These are phyloP conservation scores for Lizonia empirigonia DNA, from an alignment of 2,329 filamentous ascomycete species.

Conservation along the genomic window DNA sequence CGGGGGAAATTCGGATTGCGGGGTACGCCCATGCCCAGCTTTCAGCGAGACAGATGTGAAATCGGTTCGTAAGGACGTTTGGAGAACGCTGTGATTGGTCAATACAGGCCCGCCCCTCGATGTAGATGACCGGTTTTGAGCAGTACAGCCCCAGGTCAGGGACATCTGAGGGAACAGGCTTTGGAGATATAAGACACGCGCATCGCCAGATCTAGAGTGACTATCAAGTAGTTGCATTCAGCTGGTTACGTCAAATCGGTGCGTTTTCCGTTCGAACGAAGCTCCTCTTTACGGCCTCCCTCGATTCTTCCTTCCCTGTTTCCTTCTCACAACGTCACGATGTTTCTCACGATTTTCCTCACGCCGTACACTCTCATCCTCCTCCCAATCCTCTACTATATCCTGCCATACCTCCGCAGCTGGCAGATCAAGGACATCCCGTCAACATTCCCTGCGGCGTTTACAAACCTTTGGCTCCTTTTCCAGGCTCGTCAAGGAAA, in stretches of 20 bases:
- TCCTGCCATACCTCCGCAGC: constrained; percentile 66
- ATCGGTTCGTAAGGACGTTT: constrained; percentile 23
- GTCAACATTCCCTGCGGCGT: constrained; percentile 67
- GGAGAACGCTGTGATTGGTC: constrained; percentile 21
- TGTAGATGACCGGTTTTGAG: neutral
- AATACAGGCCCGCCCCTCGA: constrained; percentile 7
- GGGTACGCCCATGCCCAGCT: constrained; percentile 21
- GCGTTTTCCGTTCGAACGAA: constrained; percentile 6
- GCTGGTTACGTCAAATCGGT: constrained; percentile 10
- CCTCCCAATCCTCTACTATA: constrained; percentile 59
- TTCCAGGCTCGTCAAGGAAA: constrained; percentile 65
- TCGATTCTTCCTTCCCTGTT: constrained; percentile 1
- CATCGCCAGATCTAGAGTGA: constrained; percentile 3
- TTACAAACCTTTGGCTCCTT: constrained; percentile 83
- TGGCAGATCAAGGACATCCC: constrained; percentile 62
- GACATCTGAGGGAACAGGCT: neutral
- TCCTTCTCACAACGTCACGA: constrained; percentile 15
- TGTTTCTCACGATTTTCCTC: constrained; percentile 48
- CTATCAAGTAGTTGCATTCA: neutral
- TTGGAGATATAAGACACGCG: constrained; percentile 7
- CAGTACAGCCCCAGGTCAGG: neutral
- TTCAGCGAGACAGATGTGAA: constrained; percentile 23
- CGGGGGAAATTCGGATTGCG: constrained; percentile 27
- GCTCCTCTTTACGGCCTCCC: constrained; percentile 2
- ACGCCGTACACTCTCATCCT: constrained; percentile 56